These are phyloP conservation scores for Stagonosporopsis vannaccii DNA, from an alignment of 2,329 filamentous ascomycete species.

Conservation along the genomic window DNA sequence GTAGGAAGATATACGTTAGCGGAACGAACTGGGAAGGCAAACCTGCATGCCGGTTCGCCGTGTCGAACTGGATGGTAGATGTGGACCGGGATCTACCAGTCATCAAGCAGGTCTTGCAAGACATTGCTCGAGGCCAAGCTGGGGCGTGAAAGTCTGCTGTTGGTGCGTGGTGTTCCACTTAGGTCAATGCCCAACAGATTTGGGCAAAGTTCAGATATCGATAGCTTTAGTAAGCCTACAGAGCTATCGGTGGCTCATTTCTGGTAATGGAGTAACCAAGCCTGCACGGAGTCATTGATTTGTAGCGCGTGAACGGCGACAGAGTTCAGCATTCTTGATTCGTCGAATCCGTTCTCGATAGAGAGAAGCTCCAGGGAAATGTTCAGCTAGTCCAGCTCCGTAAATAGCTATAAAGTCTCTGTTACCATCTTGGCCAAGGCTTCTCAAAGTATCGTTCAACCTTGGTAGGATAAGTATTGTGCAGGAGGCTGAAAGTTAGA, in stretches of 20 bases:
- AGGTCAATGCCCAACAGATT: not conserved
- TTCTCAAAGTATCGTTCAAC: not conserved
- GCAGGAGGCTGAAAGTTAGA: constrained; percentile 6
- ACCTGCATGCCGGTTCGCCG: constrained; percentile 80
- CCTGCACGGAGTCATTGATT: not conserved
- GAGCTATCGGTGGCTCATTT: not conserved
- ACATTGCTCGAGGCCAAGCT: constrained; percentile 27
- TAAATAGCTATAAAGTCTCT: not conserved
- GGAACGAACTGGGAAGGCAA: constrained; percentile 78
- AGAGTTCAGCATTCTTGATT: not conserved
- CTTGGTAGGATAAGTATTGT: not conserved
- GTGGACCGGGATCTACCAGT: constrained; percentile 70
- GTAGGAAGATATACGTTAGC: constrained; percentile 79
- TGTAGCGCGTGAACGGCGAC: not conserved
- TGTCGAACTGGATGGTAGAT: constrained; percentile 84
- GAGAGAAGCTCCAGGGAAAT: not conserved
- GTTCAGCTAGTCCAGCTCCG: not conserved
- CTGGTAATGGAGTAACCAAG: not conserved
- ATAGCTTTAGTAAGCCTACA: not conserved
- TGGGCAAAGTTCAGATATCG: not conserved
- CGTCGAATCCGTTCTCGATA: not conserved
- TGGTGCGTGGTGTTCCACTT: not conserved
- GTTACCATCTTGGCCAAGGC: not conserved
- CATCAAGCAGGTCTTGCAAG: constrained; percentile 68
- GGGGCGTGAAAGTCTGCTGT: not conserved